A percentile compares a stretch with the other conserved stretches of the same genome.
Evolutionary conservation across 352 stramenopile species (phyloP).

Genomic region (Pythium dissotocum): DNA sequence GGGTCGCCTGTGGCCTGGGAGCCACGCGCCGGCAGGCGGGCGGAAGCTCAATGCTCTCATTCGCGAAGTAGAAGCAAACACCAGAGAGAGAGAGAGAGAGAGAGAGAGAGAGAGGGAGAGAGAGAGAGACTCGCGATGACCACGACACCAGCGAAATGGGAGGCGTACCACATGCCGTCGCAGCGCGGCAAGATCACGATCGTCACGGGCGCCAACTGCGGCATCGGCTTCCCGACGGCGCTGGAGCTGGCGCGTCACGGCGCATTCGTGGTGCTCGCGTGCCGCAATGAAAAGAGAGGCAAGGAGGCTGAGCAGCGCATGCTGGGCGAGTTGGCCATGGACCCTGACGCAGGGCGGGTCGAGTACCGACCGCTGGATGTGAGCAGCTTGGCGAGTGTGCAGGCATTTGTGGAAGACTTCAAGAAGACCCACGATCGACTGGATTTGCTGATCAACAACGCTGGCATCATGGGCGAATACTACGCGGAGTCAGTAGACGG

Average conservation of each 20-base stretch:
- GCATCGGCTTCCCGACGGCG: constrained; percentile 73
- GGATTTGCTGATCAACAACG: constrained; percentile 41
- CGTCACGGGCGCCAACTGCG: constrained; percentile 80
- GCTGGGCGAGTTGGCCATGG: constrained; percentile 1
- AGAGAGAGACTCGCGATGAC: no score
- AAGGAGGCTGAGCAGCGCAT: constrained; percentile 37
- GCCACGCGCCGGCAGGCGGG: not conserved
- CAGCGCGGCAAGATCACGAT: constrained; percentile 61
- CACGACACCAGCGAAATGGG: not conserved
- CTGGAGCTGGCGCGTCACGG: constrained; percentile 80
- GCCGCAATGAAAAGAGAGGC: constrained; percentile 39
- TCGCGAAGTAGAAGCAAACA: not conserved
- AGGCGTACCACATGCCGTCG: not conserved
- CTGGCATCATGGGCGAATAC: constrained; percentile 1
- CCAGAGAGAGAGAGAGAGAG: no score
- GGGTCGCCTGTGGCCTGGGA: no score
- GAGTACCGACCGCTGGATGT: constrained; percentile 30
- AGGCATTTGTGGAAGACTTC: constrained; percentile 28
- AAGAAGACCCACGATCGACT: constrained; percentile 17
- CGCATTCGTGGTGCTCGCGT: constrained; percentile 51
- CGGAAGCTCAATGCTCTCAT: no score
- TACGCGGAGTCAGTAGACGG: constrained; percentile 10
- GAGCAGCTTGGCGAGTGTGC: constrained; percentile 27
- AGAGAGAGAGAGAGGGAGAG: no score
- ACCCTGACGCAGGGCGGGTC: constrained; percentile 1